Conservation (phyloP, 1,284 basidiomycete genomes). For the Wallemia mellicola region DNA sequence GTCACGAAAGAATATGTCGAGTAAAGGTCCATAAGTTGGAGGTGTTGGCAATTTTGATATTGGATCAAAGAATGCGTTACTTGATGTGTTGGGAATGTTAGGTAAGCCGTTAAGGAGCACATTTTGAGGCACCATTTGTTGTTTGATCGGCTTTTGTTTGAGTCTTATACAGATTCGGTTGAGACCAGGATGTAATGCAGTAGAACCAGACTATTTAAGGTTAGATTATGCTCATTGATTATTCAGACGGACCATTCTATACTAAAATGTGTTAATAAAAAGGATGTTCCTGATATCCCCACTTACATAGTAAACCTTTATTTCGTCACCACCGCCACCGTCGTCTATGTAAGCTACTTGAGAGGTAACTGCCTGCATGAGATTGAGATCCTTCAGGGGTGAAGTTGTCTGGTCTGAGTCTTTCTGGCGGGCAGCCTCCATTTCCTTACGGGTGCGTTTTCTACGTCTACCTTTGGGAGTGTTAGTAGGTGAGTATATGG, state of each 20-base stretch:
- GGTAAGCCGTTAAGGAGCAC: constrained; percentile 4
- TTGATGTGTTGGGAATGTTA: constrained; percentile 12
- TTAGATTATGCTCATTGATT: constrained; percentile 4
- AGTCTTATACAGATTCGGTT: constrained; percentile 19
- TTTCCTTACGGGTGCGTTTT: background rate
- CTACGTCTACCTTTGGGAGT: background rate
- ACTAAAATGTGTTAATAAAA: background rate
- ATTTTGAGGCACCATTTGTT: constrained; percentile 5
- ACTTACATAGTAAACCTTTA: constrained; percentile 18
- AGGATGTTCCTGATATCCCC: constrained; percentile 11
- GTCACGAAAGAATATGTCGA: constrained; percentile 16
- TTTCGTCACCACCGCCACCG: constrained; percentile 15
- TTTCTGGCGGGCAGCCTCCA: background rate
- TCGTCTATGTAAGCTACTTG: constrained; percentile 18
- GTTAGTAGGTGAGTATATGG: background rate
- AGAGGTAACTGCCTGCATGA: constrained; percentile 15
- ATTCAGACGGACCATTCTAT: constrained; percentile 16
- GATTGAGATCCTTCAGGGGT: background rate
- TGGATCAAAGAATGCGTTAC: constrained; percentile 5
- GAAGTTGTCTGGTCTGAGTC: background rate
- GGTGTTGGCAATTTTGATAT: constrained; percentile 14
- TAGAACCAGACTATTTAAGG: background rate
- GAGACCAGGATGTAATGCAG: constrained; percentile 16
- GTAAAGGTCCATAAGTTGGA: constrained; percentile 14
- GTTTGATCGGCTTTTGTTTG: constrained; percentile 11